Evolutionary conservation across 2,329 filamentous ascomycete genomes (phyloP), one percentile per base, ranked within the genome.

Genomic region (Elsinoe perseae): DNA sequence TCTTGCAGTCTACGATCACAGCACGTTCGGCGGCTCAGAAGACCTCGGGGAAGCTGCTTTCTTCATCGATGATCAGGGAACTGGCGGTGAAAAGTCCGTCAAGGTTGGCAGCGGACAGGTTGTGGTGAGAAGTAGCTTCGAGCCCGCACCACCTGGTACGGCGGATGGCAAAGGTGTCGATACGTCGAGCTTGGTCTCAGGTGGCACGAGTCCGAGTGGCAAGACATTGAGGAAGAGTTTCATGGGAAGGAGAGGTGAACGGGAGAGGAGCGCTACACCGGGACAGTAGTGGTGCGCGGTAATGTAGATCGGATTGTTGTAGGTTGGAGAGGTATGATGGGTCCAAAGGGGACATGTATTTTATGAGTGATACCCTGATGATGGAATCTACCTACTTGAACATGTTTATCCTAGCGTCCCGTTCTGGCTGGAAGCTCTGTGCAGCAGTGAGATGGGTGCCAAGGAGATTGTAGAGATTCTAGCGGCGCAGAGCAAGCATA

Each of bases 41-140:
- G 81, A 85, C 58, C 79, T 98, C 0, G 93, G 93, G 54, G 91
- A 97, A 66, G 82, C 82, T 4, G 69, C 86, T n/a, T 95, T 95
- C 73, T 91, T 95, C 68, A 82, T 98, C n/a, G 89, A 92, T 61
- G 92, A 98, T 67, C 79, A 82, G 61, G 77, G 79, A 7, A 80
- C 78, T 1, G 80, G 82, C 2, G 74, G 77, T 1, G 81, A 81
- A 9, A 93, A 92, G 75, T 77, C 82, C 38, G 72, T 98, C 54
- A 80, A 75, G 30, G 84, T 91, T 23, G 92, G 92, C 10, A 77
- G 74, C 32, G 90, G 89, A 21, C 89, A 87, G 40, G 85, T 96
- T 1, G 76, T 82, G 0, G 69, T 96, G 46, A 86, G 83, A 74
- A 93, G 86, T 67, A 81, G 76, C 55, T 96, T 95, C 65, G 74